Base-by-base conservation (phyloP, 225 moss, liverwort and hornwort genomes). In the Ulota crispa region DNA sequence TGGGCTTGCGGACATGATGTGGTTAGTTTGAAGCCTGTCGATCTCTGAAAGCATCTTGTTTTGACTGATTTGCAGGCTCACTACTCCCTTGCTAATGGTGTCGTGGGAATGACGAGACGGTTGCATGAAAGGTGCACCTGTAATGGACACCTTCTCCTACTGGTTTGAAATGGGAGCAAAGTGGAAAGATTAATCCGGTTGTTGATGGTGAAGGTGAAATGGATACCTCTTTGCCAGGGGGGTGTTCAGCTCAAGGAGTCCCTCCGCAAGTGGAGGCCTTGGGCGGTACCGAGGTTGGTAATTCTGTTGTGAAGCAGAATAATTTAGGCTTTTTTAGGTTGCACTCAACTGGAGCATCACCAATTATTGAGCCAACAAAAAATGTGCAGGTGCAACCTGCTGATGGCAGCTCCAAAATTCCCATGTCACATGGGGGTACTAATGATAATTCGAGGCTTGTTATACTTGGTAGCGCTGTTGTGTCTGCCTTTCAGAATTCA, bases 121-220 rank as follows among this genome's bases (percentile, higher is more conserved):
- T 68, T 47, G 79, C 52, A 61, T 86, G 84, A 68, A 84, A 69
- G 81, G 75, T 78, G 64, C 70, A 61, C 77, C 50, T 74, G 57
- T 69, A 62, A 79, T 76, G 82, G 82, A 76, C 86, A 72, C 79
- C 70, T 82, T 74, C 63, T 86, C 82, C 74, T 43, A 63, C 64
- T 70, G 86, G 76, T 53, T 84, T 79, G 71, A 84, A 82, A 81
- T 84, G 81, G 67, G 61, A 79, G 62, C 76, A 77, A 50, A 84
- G 62, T 82, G 84, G 82, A 57, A 79, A 82, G 62, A 72, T 69
- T 69, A 67, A 59, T 68, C 41, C 16, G 82, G 76, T 84, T 82
- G 71, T 86, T 74, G 66, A 86, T 84, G 84, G 86, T 81, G 80
- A 89, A 82, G 82, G 79, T 80, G 86, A 84, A 75, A 89, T 89